These are phyloP conservation scores for Blastomyces silverae DNA, from an alignment of 2,329 filamentous ascomycete genomes.

Conservation along the genomic window DNA sequence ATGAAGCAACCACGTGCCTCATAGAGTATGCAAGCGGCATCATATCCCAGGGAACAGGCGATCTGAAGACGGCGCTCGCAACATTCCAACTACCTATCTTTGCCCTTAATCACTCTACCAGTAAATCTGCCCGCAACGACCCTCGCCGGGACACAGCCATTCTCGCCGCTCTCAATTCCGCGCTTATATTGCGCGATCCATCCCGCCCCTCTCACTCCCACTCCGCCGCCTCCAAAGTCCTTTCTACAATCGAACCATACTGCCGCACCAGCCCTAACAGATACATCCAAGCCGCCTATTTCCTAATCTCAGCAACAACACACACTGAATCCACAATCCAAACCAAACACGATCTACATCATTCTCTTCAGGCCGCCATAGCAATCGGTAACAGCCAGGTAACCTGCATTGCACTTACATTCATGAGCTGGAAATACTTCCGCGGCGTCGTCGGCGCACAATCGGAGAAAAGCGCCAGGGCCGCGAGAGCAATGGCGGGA, in stretches of 20 bases:
- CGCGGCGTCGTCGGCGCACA: conserved; percentile 74
- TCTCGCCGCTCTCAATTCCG: conserved; percentile 56
- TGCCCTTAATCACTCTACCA: conserved; percentile 41
- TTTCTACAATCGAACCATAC: conserved; percentile 60
- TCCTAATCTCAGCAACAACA: conserved; percentile 65
- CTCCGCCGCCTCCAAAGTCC: conserved; percentile 52
- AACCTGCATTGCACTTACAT: conserved; percentile 72
- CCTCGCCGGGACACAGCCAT: conserved; percentile 59
- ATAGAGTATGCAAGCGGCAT: conserved; percentile 67
- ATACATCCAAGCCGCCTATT: conserved; percentile 70
- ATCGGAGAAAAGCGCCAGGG: conserved; percentile 66
- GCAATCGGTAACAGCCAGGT: conserved; percentile 68
- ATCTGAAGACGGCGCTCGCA: conserved; percentile 59
- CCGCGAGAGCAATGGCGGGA: conserved; percentile 60
- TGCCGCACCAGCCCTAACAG: conserved; percentile 64
- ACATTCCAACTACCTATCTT: conserved; percentile 61
- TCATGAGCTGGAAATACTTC: conserved; percentile 80
- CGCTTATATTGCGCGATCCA: conserved; percentile 65
- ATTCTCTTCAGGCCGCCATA: conserved; percentile 63
- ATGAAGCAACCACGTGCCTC: conserved; percentile 46
- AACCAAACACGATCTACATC: conserved; percentile 70
- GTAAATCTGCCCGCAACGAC: conserved; percentile 40
- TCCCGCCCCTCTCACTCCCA: conserved; percentile 53
- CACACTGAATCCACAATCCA: conserved; percentile 63
- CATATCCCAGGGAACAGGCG: conserved; percentile 68